phyloP scores from a whole-genome alignment of 768 basidiomycete genomes.

The Atractiella rhizophila region DNA sequence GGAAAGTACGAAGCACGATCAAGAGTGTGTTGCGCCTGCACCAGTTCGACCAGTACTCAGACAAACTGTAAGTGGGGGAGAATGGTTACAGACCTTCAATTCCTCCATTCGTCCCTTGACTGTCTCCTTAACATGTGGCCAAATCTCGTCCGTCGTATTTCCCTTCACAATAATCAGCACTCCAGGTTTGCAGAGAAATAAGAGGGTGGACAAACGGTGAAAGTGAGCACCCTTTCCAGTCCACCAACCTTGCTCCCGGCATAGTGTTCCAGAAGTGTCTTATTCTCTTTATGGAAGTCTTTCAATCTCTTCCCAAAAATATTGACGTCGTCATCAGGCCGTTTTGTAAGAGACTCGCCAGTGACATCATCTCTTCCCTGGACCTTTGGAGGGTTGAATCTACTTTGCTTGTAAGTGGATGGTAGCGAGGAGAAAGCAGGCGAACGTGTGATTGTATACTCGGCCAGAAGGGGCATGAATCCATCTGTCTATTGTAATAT shows the following conservation, averaged over 20 bases:
- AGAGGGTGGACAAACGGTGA: no score
- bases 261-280: constrained; percentile 56
- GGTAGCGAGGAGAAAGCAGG: background rate
- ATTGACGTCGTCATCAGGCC: constrained; percentile 73
- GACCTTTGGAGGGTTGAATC: constrained; percentile 58
- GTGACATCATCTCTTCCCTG: constrained; percentile 60
- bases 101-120: no score
- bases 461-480: constrained; percentile 65
- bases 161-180: constrained; percentile 40
- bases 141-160: constrained; percentile 63
- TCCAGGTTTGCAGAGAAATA: constrained; percentile 20
- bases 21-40: no score
- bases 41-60: no score
- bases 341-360: constrained; percentile 56
- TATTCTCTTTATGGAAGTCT: constrained; percentile 53
- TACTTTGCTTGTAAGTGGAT: constrained; percentile 19
- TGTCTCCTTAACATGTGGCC: constrained; percentile 48
- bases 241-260: constrained; percentile 19
- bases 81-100: no score
- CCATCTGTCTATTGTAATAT: constrained; percentile 37
- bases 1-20: no score
- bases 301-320: constrained; percentile 47
- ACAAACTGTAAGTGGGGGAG: no score
- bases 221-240: no score
- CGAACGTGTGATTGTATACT: constrained; percentile 42